phyloP scores from a whole-genome alignment of 495 filamentous ascomycete genomes.

The Rhypophila decipiens region DNA sequence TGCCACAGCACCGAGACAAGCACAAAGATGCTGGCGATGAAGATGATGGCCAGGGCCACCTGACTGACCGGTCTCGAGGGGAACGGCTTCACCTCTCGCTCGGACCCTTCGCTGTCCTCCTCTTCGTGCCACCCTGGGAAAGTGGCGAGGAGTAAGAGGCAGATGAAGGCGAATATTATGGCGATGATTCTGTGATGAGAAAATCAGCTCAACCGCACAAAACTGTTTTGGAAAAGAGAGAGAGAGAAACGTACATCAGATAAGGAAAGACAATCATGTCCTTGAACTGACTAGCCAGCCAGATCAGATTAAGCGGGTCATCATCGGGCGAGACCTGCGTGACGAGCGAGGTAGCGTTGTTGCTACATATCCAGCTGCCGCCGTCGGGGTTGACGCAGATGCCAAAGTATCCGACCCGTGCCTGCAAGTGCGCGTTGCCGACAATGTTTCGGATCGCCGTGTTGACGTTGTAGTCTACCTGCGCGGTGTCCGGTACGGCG shows the following conservation, averaged over 20 bases:
- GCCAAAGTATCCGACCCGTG: conserved; percentile 64
- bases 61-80: conserved; percentile 67
- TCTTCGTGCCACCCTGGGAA: conserved; percentile 81
- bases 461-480: conserved; percentile 79
- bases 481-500: conserved; percentile 61
- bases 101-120: conserved; percentile 55
- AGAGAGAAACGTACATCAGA: conserved; percentile 47
- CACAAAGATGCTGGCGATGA: conserved; percentile 72
- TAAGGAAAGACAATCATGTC: conserved; percentile 79
- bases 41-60: conserved; percentile 70
- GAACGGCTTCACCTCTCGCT: conserved; percentile 73
- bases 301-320: conserved; percentile 75
- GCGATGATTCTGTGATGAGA: conserved; percentile 60
- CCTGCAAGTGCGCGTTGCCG: conserved; percentile 57
- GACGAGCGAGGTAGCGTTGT: conserved; percentile 70
- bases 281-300: conserved; percentile 73
- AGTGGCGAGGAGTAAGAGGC: conserved; percentile 67
- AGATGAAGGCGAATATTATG: conserved; percentile 73
- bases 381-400: conserved; percentile 72
- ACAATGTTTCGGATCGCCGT: conserved; percentile 69
- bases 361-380: conserved; percentile 65
- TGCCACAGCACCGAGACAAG: conserved; percentile 70
- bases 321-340: conserved; percentile 62
- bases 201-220: background rate
- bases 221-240: background rate